These are phyloP conservation scores for Pythium phragmitis DNA, from an alignment of 352 stramenopile species.

Conservation along the genomic window DNA sequence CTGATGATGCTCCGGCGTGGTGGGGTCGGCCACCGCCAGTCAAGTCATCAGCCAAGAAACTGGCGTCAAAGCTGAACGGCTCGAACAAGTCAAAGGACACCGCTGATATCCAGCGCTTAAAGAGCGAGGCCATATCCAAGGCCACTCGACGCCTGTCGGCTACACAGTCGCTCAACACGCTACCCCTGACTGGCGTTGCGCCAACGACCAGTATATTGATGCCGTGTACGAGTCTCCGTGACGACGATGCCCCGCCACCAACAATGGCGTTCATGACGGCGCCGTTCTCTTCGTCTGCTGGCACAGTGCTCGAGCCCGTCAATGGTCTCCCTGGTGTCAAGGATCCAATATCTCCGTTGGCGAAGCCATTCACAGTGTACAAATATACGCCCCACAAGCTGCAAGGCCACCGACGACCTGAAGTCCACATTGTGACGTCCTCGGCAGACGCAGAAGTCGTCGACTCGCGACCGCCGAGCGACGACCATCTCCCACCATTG, in stretches of 20 bases:
- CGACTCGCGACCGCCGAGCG: neutral
- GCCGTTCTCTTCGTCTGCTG: neutral
- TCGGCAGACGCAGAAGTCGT: neutral
- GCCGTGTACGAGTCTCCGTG: too few relatives aligned
- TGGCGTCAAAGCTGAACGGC: neutral
- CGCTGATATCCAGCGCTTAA: neutral
- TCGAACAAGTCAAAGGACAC: neutral
- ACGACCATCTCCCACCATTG: neutral
- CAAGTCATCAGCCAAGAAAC: neutral
- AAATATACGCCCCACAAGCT: neutral
- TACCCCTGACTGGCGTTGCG: neutral
- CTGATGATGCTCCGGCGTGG: neutral
- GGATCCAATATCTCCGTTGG: slow-evolving; percentile 10
- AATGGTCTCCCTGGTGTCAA: neutral
- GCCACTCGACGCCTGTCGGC: neutral
- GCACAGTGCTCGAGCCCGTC: neutral
- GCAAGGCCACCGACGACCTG: neutral
- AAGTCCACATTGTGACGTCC: neutral
- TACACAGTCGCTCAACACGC: neutral
- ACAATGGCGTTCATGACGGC: too few relatives aligned
- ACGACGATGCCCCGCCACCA: too few relatives aligned
- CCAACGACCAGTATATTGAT: too few relatives aligned
- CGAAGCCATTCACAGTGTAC: slow-evolving; percentile 10
- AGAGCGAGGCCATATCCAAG: neutral
- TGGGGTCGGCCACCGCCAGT: neutral